Base-by-base conservation (phyloP, 257 asterid genomes). In the Solanum microdontum region DNA sequence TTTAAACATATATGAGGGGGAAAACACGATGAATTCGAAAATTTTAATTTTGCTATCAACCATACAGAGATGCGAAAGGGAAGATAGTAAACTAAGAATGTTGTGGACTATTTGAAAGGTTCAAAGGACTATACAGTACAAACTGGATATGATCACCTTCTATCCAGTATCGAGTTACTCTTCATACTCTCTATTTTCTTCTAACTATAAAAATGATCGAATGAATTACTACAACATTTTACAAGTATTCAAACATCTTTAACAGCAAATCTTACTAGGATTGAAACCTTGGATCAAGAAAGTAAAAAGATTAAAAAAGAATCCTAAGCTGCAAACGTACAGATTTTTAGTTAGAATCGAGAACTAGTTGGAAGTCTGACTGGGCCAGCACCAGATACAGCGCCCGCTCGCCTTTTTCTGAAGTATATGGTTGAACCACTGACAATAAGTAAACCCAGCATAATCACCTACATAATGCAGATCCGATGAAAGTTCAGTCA, bases 401-500 rank as follows among this genome's bases (percentile, higher is more conserved):
- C n/a, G 8, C 92, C 87, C 24, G 90, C 83, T 89, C 96, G 93
- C 90, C 88, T 94, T 87, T 93, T 91, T 90, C 93, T 94, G 90
- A 89, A 90, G 93, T 91, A 94, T 76, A 97, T 93, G 82, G 94
- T 92, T 1, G 98, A 94, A 88, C 99, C 98, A 84, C 99, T 94
- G 84, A 94, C 72, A 62, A 95, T 62, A 89, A 95, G 93, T 92
- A 94, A 90, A 55, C 91, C 95, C 88, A 94, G 4, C 93, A 94
- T 95, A 80, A 95, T 87, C 79, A 89, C 94, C 99, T 97, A 90
- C 86, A 90, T 2, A 30, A 55, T 74, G 64, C 28, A 62, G 76
- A 32, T 73, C 51, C 30, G 4, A 45, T 28, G 26, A 8, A 80
- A 45, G 39, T 4, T 28, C 68, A 8, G 28, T 80, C 10, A 3